phyloP scores from a whole-genome alignment of 495 filamentous ascomycete species.

The Aspergillus indologenus region DNA sequence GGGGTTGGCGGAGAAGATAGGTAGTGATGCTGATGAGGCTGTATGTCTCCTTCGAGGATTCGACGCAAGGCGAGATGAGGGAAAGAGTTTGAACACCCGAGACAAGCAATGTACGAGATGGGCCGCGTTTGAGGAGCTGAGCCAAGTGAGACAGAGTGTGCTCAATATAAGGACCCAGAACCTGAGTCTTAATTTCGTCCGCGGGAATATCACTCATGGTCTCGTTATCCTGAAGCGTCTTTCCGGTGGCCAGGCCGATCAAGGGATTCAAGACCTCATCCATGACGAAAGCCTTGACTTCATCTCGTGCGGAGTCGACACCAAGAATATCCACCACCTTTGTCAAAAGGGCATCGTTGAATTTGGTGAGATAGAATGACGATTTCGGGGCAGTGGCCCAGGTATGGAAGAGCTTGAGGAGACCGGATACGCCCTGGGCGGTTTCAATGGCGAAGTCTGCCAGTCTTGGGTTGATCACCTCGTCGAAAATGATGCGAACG shows the following conservation, averaged over 20 bases:
- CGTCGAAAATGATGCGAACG: conserved; percentile 62
- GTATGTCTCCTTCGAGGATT: conserved; percentile 63
- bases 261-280: conserved; percentile 64
- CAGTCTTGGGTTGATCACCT: conserved; percentile 72
- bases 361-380: conserved; percentile 62
- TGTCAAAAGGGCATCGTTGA: conserved; percentile 60
- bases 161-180: conserved; percentile 70
- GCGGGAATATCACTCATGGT: conserved; percentile 52
- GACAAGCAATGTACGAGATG: conserved; percentile 68
- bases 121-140: conserved; percentile 67
- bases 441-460: conserved; percentile 82
- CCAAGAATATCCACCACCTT: conserved; percentile 69
- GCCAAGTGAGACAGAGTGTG: conserved; percentile 63
- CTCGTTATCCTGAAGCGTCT: conserved; percentile 40
- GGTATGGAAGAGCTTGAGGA: conserved; percentile 73
- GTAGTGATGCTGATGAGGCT: conserved; percentile 71
- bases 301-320: conserved; percentile 75
- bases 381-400: conserved; percentile 70
- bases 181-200: conserved; percentile 52
- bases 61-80: conserved; percentile 68
- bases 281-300: conserved; percentile 80
- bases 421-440: conserved; percentile 79
- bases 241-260: conserved; percentile 50
- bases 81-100: conserved; percentile 76
- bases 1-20: conserved; percentile 80